These are phyloP conservation scores for Rosa hybrid DNA, from an alignment of 331 rosid genomes.

Conservation along the genomic window DNA sequence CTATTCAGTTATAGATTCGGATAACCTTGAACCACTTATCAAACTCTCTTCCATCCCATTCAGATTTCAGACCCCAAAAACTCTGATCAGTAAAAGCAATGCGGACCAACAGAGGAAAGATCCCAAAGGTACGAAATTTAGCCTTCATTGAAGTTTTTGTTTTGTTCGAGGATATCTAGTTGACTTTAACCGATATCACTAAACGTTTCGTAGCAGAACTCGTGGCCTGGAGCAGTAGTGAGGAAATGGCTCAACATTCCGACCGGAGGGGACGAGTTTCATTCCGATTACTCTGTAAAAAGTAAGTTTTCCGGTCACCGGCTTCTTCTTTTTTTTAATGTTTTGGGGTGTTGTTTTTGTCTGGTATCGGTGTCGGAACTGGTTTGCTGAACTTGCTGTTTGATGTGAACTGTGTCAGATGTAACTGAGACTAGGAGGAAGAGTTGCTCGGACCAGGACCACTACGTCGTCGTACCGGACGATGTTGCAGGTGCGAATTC, in stretches of 20 bases:
- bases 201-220: slow-evolving; percentile 35
- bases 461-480: slow-evolving; percentile 50
- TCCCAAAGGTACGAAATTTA: slow-evolving; percentile 53
- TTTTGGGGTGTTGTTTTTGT: neutral
- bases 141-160: neutral
- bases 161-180: neutral
- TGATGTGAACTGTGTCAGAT: slow-evolving; percentile 34
- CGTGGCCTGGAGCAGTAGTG: slow-evolving; percentile 63
- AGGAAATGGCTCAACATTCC: slow-evolving; percentile 76
- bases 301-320: slow-evolving; percentile 33
- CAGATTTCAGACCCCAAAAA: slow-evolving; percentile 11
- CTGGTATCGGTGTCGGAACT: neutral
- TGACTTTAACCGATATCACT: neutral
- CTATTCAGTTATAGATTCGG: slow-evolving; percentile 22
- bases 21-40: slow-evolving; percentile 19
- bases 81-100: slow-evolving; percentile 47
- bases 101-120: slow-evolving; percentile 51
- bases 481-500: slow-evolving; percentile 53
- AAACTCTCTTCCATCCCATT: neutral
- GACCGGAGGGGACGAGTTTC: slow-evolving; percentile 44
- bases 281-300: slow-evolving; percentile 38
- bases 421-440: slow-evolving; percentile 51
- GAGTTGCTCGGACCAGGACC: slow-evolving; percentile 71
- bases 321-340: neutral
- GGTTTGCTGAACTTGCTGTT: neutral